Percentiles rank a stretch among this genome's conserved stretches.
Evolutionary conservation across 139 green algal genomes (phyloP).

Genomic region (Spirogloea muscicola): DNA sequence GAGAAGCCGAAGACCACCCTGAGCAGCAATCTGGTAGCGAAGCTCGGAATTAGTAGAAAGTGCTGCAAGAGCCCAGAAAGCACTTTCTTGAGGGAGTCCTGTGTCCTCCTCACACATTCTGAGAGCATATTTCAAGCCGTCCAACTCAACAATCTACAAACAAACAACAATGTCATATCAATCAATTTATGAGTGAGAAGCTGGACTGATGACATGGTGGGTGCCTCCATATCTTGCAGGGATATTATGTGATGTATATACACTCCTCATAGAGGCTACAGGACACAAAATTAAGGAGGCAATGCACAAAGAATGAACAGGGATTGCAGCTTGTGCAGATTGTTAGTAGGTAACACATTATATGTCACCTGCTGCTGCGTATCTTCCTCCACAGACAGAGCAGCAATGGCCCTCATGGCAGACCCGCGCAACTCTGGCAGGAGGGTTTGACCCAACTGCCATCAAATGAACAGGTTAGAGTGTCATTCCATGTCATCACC

Average conservation of each 20-base stretch:
- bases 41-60: slow-evolving; percentile 46
- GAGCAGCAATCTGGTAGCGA: slow-evolving; percentile 30
- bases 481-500: no score
- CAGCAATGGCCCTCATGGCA: slow-evolving; percentile 6
- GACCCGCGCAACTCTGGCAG: slow-evolving; percentile 8
- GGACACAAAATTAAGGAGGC: no score
- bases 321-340: no score
- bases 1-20: slow-evolving; percentile 26
- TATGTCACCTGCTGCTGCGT: slow-evolving; percentile 13
- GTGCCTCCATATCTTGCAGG: no score
- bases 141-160: slow-evolving; percentile 20
- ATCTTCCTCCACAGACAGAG: slow-evolving; percentile 6
- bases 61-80: slow-evolving; percentile 36
- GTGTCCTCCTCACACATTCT: slow-evolving; percentile 29
- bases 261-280: no score
- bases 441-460: no score
- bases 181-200: background rate
- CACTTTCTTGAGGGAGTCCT: slow-evolving; percentile 25
- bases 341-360: no score
- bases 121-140: slow-evolving; percentile 7
- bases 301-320: no score
- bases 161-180: background rate
- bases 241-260: no score
- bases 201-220: no score
- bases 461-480: no score